A percentile compares a stretch with the other conserved stretches of the same genome.
Evolutionary conservation across 805 yeast species (phyloP).

Genomic region (Metschnikowia arizonensis): DNA sequence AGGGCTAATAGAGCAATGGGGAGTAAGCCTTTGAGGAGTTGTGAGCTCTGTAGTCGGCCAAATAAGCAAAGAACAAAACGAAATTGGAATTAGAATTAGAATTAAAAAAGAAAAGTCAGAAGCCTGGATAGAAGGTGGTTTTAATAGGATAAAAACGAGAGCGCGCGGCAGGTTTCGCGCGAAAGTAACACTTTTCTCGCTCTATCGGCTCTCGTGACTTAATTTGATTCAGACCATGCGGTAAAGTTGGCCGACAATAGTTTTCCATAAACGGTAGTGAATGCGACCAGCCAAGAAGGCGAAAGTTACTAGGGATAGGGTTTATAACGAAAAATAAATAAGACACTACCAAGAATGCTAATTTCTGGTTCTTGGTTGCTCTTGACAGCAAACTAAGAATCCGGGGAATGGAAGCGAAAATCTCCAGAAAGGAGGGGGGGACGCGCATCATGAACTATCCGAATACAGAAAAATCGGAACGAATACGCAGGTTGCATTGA

Average conservation of each 20-base stretch:
- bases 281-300: not conserved
- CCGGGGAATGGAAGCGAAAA: constrained; percentile 1
- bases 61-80: not conserved
- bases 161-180: constrained; percentile 5
- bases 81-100: not conserved
- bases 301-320: too few relatives aligned
- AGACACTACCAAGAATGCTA: not conserved
- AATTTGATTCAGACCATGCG: not conserved
- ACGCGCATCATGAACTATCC: constrained; percentile 1
- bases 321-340: not conserved
- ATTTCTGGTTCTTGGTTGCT: not conserved
- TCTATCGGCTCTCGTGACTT: not conserved
- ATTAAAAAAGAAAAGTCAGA: not conserved
- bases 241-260: not conserved
- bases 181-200: not conserved
- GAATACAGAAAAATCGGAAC: not conserved
- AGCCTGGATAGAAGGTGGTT: not conserved
- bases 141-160: not conserved
- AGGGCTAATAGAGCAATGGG: not conserved
- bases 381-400: not conserved
- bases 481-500: constrained; percentile 2
- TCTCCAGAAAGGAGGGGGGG: not conserved
- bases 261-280: not conserved
- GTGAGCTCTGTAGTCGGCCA: not conserved
- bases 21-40: not conserved